Evolutionary conservation across 495 filamentous ascomycete species (phyloP).

Genomic region (Hypoxylon trugodes): DNA sequence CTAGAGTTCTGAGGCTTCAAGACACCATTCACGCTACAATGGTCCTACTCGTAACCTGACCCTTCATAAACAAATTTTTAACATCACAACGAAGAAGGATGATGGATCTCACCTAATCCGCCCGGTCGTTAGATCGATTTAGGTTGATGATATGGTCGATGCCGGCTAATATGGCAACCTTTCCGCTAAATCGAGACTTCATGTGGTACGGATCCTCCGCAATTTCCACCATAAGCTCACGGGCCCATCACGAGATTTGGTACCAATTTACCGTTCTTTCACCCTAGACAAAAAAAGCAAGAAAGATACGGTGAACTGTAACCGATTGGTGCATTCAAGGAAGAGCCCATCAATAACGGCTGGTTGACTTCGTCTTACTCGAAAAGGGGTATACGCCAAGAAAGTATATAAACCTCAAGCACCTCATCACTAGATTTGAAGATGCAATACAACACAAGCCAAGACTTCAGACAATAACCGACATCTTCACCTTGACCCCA

Average conservation of each 20-base stretch:
- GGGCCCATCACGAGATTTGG: slow-evolving; percentile 12
- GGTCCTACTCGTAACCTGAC: background rate
- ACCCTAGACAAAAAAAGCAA: slow-evolving; percentile 12
- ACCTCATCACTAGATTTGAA: slow-evolving; percentile 7
- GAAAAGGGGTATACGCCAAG: slow-evolving; percentile 13
- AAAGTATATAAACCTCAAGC: slow-evolving; percentile 21
- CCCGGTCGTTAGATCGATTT: background rate
- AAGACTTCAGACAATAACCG: slow-evolving; percentile 2
- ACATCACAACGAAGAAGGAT: slow-evolving; percentile 5
- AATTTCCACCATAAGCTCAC: slow-evolving; percentile 25
- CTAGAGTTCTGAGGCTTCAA: background rate
- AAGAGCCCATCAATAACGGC: too few species aligned
- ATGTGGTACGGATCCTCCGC: slow-evolving; percentile 21
- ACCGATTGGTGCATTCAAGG: too few species aligned
- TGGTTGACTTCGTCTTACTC: background rate
- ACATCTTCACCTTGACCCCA: slow-evolving; percentile 8
- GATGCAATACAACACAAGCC: slow-evolving; percentile 13
- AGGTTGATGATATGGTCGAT: background rate
- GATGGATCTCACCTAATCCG: slow-evolving; percentile 15
- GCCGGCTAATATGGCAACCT: background rate
- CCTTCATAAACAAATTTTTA: too few species aligned
- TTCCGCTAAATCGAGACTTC: background rate
- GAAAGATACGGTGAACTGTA: too few species aligned
- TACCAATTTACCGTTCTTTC: background rate
- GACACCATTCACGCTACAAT: background rate